Evolutionary conservation across 1,284 basidiomycete genomes (phyloP), one percentile per base, ranked within the genome.

Genomic region (Cryptococcus floricola): DNA sequence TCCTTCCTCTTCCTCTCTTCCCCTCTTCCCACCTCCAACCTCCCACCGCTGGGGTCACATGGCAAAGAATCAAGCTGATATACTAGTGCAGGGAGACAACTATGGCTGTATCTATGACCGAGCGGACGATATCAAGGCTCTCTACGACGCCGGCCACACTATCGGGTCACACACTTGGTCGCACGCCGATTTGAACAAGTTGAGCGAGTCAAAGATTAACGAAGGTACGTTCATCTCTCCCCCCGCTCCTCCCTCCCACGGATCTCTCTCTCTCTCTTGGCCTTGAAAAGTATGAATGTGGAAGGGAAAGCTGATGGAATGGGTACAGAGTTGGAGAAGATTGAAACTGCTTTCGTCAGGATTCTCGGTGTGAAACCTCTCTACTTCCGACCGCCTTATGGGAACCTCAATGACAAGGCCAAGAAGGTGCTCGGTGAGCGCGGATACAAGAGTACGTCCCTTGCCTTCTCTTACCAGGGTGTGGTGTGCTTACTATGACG

Each of bases 111-210:
- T 84, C 62, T 84, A 84, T 70, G 72, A 76, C 62, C 57, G 62
- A 5, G 74, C 73, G 10, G 64, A 74, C 46, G 57, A 65, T n/a
- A 60, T 74, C 53, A 61, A 65, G 47, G 65, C 60, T 27, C 58
- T 67, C 2, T 57, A 59, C 48, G 60, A 63, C 10, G 59, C 61
- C 12, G 80, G 80, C 3, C 82, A 84, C 67, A 81, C 82, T 49
- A 63, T 85, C 41, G 83, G 76, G 5, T 81, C 80, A 23, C 83
- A 84, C 63, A 82, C 82, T 28, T 85, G 83, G 83, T 71, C 73
- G 6, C 83, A 84, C 65, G 64, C 72, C 18, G 75, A 84, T 62
- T 65, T 84, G 18, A 76, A 73, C 27, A 78, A 67, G 2, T 70
- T 83, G 41, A 67, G 68, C 28, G 73, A 75, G 68, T 72, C 77